Base-by-base conservation (phyloP, 371 early-diverging fungal genomes). In the Circinella minor region DNA sequence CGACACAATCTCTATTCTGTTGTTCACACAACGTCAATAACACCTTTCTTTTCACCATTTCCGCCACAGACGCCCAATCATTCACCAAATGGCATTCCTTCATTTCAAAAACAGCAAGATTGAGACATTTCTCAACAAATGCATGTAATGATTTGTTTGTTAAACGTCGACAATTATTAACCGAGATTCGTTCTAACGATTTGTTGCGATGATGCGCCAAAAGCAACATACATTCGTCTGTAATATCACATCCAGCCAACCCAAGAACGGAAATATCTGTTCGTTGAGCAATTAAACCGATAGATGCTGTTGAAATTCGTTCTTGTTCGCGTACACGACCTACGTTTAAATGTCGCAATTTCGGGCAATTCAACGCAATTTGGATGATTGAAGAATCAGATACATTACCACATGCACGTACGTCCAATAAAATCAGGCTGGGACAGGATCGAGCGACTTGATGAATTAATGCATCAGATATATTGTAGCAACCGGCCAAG, bases 71-170 rank as follows among this genome's bases (percentile, higher is more conserved):
- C 37, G 55, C 73, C 85, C 85, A 85, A 55, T 85, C 82, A 49
- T 79, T 69, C 15, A 85, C 73, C 61, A 74, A 69, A 63, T 82
- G 80, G 51, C 89, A 89, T 38, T 89, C 85, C 59, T 87, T 87
- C 77, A 89, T 85, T 74, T 87, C 88, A 74, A 89, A 85, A 1
- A 89, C 89, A 13, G 84, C 80, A 15, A 89, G 68, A 47, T 80
- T 81, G 1, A 80, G 83, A 59, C 88, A 89, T 54, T 82, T 66
- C 36, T 72, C 68, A 51, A 85, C 81, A 69, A 82, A 70, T 0
- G 85, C 81, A 36, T 78, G 81, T 46, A 89, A 60, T 3, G 86
- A 70, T 11, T 77, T 73, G 67, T 88, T 86, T 43, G 87, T 87
- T 59, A 89, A 72, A 61, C 77, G 72, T n/a, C 80, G 78, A 54